Base-by-base conservation (phyloP, 225 moss, liverwort and hornwort species). In the Asterella californica region DNA sequence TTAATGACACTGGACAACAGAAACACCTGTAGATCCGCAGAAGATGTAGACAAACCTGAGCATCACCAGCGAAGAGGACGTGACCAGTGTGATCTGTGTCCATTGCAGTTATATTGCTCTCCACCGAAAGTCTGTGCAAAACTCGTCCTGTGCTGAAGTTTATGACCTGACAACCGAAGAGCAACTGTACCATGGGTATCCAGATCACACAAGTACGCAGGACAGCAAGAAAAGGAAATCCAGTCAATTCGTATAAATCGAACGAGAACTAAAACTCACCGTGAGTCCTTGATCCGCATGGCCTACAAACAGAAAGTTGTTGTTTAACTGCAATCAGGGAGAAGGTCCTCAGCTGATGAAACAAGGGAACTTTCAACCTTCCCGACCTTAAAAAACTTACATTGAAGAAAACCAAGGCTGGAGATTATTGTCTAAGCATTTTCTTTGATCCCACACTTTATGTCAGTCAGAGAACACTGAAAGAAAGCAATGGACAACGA, bases 111-210 rank as follows among this genome's bases (percentile, higher is more conserved):
- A 99, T 89, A 61, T 93, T 95, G 80, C 86, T 92, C 73, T 95
- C 93, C 45, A 94, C 90, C 37, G 92, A 88, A 27, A 94, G 87
- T 82, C 92, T 94, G 59, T 99, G 95, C 75, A 95, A 82, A 67
- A 91, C 81, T 76, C 95, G 88, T 77, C 97, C 97, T 10, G 93
- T 99, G 89, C 97, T 99, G 90, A 99, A 99, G 83, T 99, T 99
- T 79, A 92, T 89, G 53, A 88, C 95, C 81, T 90, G 46, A 38
- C 24, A 32, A 67, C 1, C 32, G 15, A 34, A 36, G 17, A 67
- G 32, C 67, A 29, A 67, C 11, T 67, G 12, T 17, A 36, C 22
- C n/a, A 27, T 36, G 33, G 10, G 32, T 33, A 18, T 27, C 33
- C 33, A 67, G 36, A 9, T 32, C 24, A n/a, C 8, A 64, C 64